Base-by-base conservation (phyloP, 257 asterid genomes). In the Linderniella brevidens region DNA sequence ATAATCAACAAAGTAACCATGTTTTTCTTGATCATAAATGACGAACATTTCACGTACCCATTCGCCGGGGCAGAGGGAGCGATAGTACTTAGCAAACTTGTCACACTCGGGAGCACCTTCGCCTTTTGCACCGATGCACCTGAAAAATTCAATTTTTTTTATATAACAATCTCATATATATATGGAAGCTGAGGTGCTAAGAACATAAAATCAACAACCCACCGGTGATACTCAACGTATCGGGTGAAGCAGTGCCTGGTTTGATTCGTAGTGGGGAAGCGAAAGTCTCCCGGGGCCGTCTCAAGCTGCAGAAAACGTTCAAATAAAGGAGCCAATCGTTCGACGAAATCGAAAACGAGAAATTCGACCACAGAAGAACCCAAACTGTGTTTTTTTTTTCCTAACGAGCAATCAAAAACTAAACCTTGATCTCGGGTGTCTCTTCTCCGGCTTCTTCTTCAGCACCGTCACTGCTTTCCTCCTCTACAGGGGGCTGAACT, bases 261-360 rank as follows among this genome's bases (percentile, higher is more conserved):
- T 76, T 86, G 94, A 65, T 86, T 86, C 36, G 97, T 86, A 17
- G 97, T 86, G n/a, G 97, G 97, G 67, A 86, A 86, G 43, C 97
- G 97, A 58, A 77, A 86, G 61, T 86, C 94, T 39, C 93, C 97
- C 8, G 95, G 97, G 32, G 97, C 93, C n/a, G 95, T 82, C 78
- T 87, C 97, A 35, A 87, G 80, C 97, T 87, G 76, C 55, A 42
- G 48, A 38, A n/a, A 46, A 19, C 8, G 35, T 57, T 10, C 49
- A 17, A 32, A 20, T 25, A 20, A 11, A 4, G 51, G 41, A 52
- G 19, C 45, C 4, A 38, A 25, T 25, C 32, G 32, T 25, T 25
- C 32, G 32, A 25, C 6, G 4, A 25, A 25, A 25, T 25, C 6
- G 6, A 6, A 25, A 8, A 44, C 19, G 46, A 25, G 55, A 16